These are phyloP conservation scores for Gaultheria prostrata DNA, from an alignment of 148 eudicot genomes.

Conservation along the genomic window DNA sequence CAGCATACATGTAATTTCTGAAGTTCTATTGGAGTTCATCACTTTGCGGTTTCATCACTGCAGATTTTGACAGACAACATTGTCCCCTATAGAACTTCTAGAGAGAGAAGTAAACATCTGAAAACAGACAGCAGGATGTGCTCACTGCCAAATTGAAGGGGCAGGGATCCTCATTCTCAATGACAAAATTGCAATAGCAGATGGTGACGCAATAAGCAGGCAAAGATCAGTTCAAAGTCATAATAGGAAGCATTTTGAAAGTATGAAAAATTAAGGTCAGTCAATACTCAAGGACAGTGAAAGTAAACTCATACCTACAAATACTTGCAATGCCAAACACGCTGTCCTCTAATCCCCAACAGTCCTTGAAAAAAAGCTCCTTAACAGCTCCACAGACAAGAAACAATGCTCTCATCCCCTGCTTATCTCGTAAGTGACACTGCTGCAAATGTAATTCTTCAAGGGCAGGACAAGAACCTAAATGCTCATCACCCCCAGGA, in stretches of 20 bases:
- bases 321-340: slow-evolving; percentile 53
- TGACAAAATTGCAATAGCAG: not conserved
- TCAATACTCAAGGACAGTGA: not conserved
- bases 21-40: not conserved
- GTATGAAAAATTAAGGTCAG: not conserved
- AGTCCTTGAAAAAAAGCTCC: slow-evolving; percentile 65
- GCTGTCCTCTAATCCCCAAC: slow-evolving; percentile 90
- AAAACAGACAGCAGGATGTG: not conserved
- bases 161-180: not conserved
- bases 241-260: slow-evolving; percentile 2
- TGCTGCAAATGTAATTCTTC: slow-evolving; percentile 73
- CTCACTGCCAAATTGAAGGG: not conserved
- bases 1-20: not conserved
- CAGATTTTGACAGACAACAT: not conserved
- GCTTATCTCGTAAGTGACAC: slow-evolving; percentile 71
- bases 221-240: not conserved
- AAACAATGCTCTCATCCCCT: slow-evolving; percentile 65
- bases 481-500: slow-evolving; percentile 83
- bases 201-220: not conserved
- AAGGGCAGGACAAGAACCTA: slow-evolving; percentile 64
- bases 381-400: slow-evolving; percentile 61
- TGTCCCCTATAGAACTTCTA: not conserved
- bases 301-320: slow-evolving; percentile 56
- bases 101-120: not conserved
- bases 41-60: not conserved